Percentiles rank a stretch among this genome's conserved stretches.
Conservation (phyloP, 2,329 filamentous ascomycete species). For the Didymella segeticola region DNA sequence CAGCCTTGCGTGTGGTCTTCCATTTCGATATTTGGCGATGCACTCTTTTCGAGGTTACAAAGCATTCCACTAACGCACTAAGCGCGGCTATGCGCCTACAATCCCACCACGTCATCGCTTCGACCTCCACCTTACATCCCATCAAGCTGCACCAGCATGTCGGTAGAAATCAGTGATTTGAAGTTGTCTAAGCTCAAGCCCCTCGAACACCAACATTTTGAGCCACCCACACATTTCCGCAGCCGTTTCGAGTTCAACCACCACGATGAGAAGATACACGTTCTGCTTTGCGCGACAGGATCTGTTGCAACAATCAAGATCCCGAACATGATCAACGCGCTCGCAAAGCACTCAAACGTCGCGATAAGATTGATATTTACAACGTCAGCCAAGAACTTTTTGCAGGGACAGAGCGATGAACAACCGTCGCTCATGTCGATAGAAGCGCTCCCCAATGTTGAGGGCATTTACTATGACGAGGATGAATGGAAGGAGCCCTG, state of each 20-base stretch:
- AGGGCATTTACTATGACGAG: constrained; percentile 80
- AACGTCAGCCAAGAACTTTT: constrained; percentile 73
- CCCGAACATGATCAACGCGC: constrained; percentile 58
- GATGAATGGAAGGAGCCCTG: constrained; percentile 85
- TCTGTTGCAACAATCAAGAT: constrained; percentile 89
- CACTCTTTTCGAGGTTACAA: constrained; percentile 6
- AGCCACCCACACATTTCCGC: constrained; percentile 15
- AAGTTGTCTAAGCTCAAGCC: constrained; percentile 38
- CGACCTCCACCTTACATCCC: background rate
- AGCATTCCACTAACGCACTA: constrained; percentile 11
- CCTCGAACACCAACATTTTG: constrained; percentile 32
- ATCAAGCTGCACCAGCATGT: constrained; percentile 25
- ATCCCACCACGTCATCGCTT: constrained; percentile 18
- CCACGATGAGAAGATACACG: constrained; percentile 55
- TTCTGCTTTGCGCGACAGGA: constrained; percentile 71
- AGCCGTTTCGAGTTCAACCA: constrained; percentile 36
- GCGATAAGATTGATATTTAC: constrained; percentile 89
- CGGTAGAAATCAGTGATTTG: constrained; percentile 32
- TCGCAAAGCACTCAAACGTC: constrained; percentile 62
- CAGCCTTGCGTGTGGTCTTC: too few relatives aligned
- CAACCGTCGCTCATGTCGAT: constrained; percentile 73
- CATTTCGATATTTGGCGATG: too few relatives aligned
- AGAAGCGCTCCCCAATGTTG: constrained; percentile 70
- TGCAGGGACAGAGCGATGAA: constrained; percentile 76
- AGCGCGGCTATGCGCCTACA: background rate